Percentiles rank a stretch among this genome's conserved stretches.
Evolutionary conservation across 2,329 filamentous ascomycete genomes (phyloP).

Genomic region (Fusarium chlamydosporum): DNA sequence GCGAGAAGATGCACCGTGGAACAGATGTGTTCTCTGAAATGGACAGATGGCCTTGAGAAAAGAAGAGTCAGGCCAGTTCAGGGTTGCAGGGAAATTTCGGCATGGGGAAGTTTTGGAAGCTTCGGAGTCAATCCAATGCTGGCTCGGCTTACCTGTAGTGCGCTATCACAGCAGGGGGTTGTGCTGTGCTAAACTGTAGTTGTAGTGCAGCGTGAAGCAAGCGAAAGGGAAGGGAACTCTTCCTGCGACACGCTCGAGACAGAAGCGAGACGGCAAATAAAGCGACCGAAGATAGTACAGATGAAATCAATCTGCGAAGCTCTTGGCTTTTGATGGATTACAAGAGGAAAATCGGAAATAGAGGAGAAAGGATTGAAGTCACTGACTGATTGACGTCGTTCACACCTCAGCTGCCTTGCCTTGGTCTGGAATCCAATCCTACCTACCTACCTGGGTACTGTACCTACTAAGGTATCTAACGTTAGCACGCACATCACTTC

Average conservation of each 20-base stretch:
- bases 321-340: constrained; percentile 35
- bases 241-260: constrained; percentile 48
- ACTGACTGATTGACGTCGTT: constrained; percentile 34
- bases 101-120: constrained; percentile 30
- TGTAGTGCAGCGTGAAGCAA: constrained; percentile 19
- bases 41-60: constrained; percentile 29
- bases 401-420: constrained; percentile 30
- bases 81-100: constrained; percentile 38
- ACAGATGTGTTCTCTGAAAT: constrained; percentile 29
- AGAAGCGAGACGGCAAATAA: constrained; percentile 40
- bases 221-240: constrained; percentile 36
- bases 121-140: constrained; percentile 24
- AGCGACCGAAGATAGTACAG: constrained; percentile 9
- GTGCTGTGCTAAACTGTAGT: constrained; percentile 21
- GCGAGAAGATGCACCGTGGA: constrained; percentile 17
- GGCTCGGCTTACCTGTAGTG: constrained; percentile 31
- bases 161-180: constrained; percentile 36
- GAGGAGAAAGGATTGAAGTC: constrained; percentile 25
- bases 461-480: constrained; percentile 7
- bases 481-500: constrained; percentile 34
- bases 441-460: neutral
- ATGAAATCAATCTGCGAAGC: constrained; percentile 4
- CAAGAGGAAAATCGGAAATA: constrained; percentile 10
- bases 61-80: constrained; percentile 29
- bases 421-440: constrained; percentile 41